Evolutionary conservation across 345 rosid species (phyloP), one percentile per base, ranked within the genome.

Genomic region (Excoecaria agallocha): DNA sequence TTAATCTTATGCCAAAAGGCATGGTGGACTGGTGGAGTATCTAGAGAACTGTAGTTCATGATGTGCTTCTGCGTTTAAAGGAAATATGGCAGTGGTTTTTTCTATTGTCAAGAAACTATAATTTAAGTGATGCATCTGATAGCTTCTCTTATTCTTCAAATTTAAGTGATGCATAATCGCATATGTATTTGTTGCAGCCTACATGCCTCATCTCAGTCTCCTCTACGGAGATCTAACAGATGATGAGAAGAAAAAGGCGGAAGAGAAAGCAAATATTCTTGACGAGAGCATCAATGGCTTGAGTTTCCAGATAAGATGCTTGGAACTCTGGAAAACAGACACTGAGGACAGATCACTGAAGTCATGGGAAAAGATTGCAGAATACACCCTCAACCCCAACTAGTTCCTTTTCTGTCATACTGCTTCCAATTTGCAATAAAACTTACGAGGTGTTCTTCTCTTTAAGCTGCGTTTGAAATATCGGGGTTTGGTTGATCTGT

Each of bases 161-260:
- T 66, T 60, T 37, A 30, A 6, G 50, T 30, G 12, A 62, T 75
- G 58, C 19, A 68, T 49, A 9, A 19, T 62, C 67, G 59, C 30
- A 67, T 48, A 12, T 3, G 7, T 65, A 39, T 49, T n/a, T 22
- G 0, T 75, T 45, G 85, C 83, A 93, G 97, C 92, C 52, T 90
- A 90, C 79, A 93, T 93, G 98, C 98, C 97, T 12, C 98, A 90
- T 84, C 71, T 88, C 74, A 93, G 98, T 84, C 81, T 91, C 50
- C 85, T 91, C 20, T 93, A 93, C 48, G 89, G 84, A 0, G 90
- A 92, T 84, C 85, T 90, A 54, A 83, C 86, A 0, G 91, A 89
- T n/a, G 91, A 90, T 20, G 91, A 86, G 82, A 93, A 91, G 91
- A 88, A 86, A 76, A 84, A 77, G 74, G 94, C 91, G 16, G 81